Evolutionary conservation across 371 early-diverging fungal species (phyloP).

Genomic region (Zychaea mexicana): DNA sequence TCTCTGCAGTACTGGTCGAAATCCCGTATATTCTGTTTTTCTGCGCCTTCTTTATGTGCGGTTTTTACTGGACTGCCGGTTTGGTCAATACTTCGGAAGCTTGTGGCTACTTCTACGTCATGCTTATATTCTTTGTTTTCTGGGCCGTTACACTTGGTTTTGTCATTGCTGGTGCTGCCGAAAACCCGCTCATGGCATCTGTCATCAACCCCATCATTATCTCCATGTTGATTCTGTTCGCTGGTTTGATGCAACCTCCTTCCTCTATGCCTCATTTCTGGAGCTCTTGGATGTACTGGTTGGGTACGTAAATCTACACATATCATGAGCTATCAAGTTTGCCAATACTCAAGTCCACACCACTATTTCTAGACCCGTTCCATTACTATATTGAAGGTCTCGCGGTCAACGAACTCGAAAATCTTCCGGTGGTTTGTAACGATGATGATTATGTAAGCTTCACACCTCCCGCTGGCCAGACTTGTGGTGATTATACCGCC

Average conservation of each 20-base stretch:
- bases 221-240: constrained; percentile 58
- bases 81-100: constrained; percentile 40
- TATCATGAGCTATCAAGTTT: too few relatives aligned
- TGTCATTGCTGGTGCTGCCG: constrained; percentile 55
- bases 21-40: constrained; percentile 57
- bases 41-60: constrained; percentile 52
- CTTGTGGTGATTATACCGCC: constrained; percentile 56
- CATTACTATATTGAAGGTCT: constrained; percentile 72
- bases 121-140: constrained; percentile 47
- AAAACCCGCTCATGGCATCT: constrained; percentile 16
- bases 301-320: too few relatives aligned
- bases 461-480: constrained; percentile 56
- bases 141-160: constrained; percentile 66
- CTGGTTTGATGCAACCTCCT: constrained; percentile 65
- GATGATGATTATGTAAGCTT: constrained; percentile 47
- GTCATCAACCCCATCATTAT: constrained; percentile 66
- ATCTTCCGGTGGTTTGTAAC: constrained; percentile 46
- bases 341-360: too few relatives aligned
- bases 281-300: constrained; percentile 73
- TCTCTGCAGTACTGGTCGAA: constrained; percentile 50
- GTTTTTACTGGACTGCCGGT: constrained; percentile 67
- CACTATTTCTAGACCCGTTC: constrained; percentile 56
- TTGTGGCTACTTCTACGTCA: constrained; percentile 61
- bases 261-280: constrained; percentile 69
- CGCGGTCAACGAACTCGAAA: constrained; percentile 62